Evolutionary conservation across 345 rosid species (phyloP), one percentile per base, ranked within the genome.

Genomic region (Trapa incisa): DNA sequence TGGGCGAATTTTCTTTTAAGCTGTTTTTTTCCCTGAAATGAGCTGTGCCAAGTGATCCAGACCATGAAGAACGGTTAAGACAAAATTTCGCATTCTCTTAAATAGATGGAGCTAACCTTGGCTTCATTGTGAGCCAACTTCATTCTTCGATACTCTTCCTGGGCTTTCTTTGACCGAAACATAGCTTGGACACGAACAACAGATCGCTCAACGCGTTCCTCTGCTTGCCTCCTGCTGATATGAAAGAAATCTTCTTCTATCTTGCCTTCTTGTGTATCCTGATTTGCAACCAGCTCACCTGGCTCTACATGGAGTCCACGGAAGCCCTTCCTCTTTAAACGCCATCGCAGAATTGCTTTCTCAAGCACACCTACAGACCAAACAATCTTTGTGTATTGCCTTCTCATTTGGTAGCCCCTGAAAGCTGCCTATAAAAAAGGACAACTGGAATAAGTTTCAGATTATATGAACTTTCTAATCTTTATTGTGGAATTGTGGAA

Each of bases 331-430:
- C 96, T 84, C 86, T 86, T 94, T 37, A 80, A 70, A 36, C 96
- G 91, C 99, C 99, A 94, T 42, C 99, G 81, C 33, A 94, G 70
- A 66, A 94, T 61, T 74, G 80, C 99, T 82, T 94, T 94, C 82
- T 94, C 99, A 33, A 94, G 75, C 70, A 94, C 87, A 67, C 99
- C 99, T 58, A 94, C 96, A 22, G 99, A 89, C 96, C 96, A 94
- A 37, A 84, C 11, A 67, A 94, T 87, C 79, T 89, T 94, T 32
- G 76, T n/a, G 78, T 91, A 91, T 56, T 89, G 93, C 78, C 71
- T 87, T 75, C 97, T 82, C 53, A 74, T 83, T 78, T 85, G 99
- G 78, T 69, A 80, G 60, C 91, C 99, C 67, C 96, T 85, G 85
- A 91, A 87, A 79, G 77, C 87, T 65, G 99, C 86, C 99, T 94